Evolutionary conservation across 2,329 filamentous ascomycete species (phyloP).

Genomic region (Colletotrichum cereale): DNA sequence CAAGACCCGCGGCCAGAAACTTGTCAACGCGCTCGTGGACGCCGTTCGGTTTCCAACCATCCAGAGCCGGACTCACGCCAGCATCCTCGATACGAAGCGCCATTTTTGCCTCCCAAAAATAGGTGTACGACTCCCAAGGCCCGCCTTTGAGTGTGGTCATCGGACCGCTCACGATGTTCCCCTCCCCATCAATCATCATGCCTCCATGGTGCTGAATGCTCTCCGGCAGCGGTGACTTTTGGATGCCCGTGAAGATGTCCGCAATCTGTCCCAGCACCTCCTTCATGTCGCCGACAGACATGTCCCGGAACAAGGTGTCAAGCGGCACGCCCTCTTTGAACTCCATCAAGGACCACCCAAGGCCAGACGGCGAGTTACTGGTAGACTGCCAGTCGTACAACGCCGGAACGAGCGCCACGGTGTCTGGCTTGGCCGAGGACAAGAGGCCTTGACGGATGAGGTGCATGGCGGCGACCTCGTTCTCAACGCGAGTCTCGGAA

Average conservation of each 20-base stretch:
- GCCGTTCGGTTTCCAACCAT: slow-evolving; percentile 43
- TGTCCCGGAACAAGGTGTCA: slow-evolving; percentile 38
- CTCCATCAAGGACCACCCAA: slow-evolving; percentile 46
- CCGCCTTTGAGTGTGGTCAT: slow-evolving; percentile 38
- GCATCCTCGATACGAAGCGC: slow-evolving; percentile 29
- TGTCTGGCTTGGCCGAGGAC: not conserved
- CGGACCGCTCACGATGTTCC: slow-evolving; percentile 40
- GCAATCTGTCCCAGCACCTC: slow-evolving; percentile 44
- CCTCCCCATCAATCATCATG: slow-evolving; percentile 40
- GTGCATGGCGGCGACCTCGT: slow-evolving; percentile 44
- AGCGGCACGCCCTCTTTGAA: slow-evolving; percentile 44
- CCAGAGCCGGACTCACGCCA: slow-evolving; percentile 32
- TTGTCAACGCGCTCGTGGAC: slow-evolving; percentile 37
- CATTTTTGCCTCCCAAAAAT: slow-evolving; percentile 40
- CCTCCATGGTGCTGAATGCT: slow-evolving; percentile 41
- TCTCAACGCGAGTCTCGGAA: slow-evolving; percentile 43
- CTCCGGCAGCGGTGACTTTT: slow-evolving; percentile 40
- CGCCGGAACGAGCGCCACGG: slow-evolving; percentile 41
- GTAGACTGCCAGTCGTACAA: slow-evolving; percentile 43
- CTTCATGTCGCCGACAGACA: slow-evolving; percentile 30
- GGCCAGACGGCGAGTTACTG: slow-evolving; percentile 17
- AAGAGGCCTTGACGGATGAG: slow-evolving; percentile 42
- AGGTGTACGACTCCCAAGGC: slow-evolving; percentile 41
- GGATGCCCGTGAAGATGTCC: slow-evolving; percentile 40
- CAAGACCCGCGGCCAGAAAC: slow-evolving; percentile 38